Evolutionary conservation across 2,329 filamentous ascomycete genomes (phyloP).

Genomic region (Beauveria brongniartii): DNA sequence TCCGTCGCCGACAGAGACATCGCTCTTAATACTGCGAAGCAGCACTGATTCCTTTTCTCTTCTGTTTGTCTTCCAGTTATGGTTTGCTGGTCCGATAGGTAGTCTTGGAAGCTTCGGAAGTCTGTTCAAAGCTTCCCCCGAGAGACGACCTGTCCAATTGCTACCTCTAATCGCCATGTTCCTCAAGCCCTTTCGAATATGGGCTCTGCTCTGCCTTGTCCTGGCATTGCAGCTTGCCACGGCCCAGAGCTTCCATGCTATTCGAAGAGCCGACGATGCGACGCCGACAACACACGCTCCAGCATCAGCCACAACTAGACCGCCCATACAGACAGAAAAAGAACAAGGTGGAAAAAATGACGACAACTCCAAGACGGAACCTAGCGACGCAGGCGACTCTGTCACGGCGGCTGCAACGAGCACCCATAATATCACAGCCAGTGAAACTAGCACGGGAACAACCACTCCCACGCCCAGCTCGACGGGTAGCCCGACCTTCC

Average conservation of each 20-base stretch:
- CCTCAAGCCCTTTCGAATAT: slow-evolving; percentile 24
- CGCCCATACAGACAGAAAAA: slow-evolving; percentile 15
- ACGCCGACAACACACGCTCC: slow-evolving; percentile 2
- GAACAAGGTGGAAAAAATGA: neutral
- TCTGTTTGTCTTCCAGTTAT: neutral
- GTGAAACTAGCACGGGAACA: slow-evolving; percentile 6
- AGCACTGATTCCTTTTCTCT: neutral
- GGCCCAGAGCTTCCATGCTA: slow-evolving; percentile 25
- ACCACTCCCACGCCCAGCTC: slow-evolving; percentile 14
- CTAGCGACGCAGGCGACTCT: neutral
- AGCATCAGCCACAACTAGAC: slow-evolving; percentile 13
- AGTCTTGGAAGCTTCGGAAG: neutral
- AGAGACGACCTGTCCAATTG: neutral
- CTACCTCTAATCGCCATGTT: slow-evolving; percentile 23
- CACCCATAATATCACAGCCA: neutral
- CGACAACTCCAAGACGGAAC: neutral
- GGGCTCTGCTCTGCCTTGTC: slow-evolving; percentile 31
- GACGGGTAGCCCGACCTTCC: slow-evolving; percentile 23
- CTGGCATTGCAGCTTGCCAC: slow-evolving; percentile 29
- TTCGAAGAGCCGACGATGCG: slow-evolving; percentile 23
- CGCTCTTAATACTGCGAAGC: neutral
- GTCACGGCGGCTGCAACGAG: neutral
- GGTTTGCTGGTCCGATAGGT: neutral
- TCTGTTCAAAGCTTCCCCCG: neutral
- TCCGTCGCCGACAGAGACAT: neutral